Conservation (phyloP, 148 eudicot genomes). For the Selenicereus undatus region DNA sequence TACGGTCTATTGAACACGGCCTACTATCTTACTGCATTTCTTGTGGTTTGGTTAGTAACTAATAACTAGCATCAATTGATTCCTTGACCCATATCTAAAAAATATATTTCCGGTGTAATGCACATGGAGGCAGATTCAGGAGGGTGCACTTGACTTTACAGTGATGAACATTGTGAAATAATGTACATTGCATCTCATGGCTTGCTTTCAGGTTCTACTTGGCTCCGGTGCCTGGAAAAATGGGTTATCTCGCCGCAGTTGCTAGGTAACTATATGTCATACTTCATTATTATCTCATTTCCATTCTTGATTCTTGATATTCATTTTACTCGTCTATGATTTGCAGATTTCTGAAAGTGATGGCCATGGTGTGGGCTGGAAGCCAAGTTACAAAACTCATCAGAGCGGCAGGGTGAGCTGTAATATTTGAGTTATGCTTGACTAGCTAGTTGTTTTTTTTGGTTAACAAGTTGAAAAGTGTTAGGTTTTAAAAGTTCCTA, state of each 20-base stretch:
- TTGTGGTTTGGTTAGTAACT: constrained; percentile 56
- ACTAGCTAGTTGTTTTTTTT: neutral
- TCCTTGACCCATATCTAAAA: neutral
- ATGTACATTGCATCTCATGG: constrained; percentile 5
- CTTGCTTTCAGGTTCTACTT: constrained; percentile 55
- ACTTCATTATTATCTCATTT: neutral
- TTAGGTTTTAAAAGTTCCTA: neutral
- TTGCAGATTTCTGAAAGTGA: constrained; percentile 70
- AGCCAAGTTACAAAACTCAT: constrained; percentile 90
- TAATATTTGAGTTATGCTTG: constrained; percentile 13
- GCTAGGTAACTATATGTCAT: constrained; percentile 34
- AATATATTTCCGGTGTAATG: neutral
- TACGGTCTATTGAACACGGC: constrained; percentile 75
- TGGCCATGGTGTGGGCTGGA: constrained; percentile 99
- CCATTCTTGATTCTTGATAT: neutral
- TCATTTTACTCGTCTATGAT: constrained; percentile 5
- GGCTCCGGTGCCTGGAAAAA: constrained; percentile 76
- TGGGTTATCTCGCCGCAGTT: constrained; percentile 80
- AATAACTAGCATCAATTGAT: neutral
- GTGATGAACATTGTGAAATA: constrained; percentile 4
- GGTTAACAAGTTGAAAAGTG: neutral
- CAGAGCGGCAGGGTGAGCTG: constrained; percentile 82
- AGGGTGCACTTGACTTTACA: neutral
- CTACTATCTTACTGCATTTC: constrained; percentile 71
- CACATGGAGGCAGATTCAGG: neutral